Base-by-base conservation (phyloP, 1,284 basidiomycete genomes). In the Meripilus lineatus region DNA sequence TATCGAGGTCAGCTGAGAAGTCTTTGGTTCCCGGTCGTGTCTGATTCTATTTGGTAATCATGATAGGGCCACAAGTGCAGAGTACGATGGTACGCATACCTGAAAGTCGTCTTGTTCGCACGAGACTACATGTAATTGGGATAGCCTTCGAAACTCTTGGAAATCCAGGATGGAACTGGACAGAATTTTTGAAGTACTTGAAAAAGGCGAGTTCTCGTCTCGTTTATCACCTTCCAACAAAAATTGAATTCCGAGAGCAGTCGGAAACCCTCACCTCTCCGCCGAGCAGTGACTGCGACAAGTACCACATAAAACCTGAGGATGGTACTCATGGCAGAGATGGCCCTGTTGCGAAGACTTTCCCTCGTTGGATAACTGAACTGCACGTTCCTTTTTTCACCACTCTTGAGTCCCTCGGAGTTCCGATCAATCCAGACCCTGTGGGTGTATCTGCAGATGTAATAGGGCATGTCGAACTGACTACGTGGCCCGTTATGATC, bases 131-230 rank as follows among this genome's bases (percentile, higher is more conserved):
- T n/a, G n/a, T n/a, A n/a, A n/a, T n/a, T n/a, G n/a, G 14, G 21
- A 25, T 15, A 41, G 40, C 21, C 15, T 41, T 22, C 17, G 28
- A 25, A 8, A 18, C 17, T 5, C 21, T 45, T 14, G 43, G 43
- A 11, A 45, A 45, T 17, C 37, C 43, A n/a, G 43, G 43, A 20
- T 45, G 43, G 43, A 45, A 32, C 17, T 45, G 37, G 14, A 21
- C 24, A 5, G 23, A 45, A 14, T 17, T 34, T n/a, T 26, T 38
- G 25, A 18, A 14, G 6, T 45, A 38, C 30, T 32, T 45, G 43
- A 45, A 45, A 38, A 38, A 39, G 24, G 36, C 30, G 28, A 30
- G 28, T n/a, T n/a, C 7, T 17, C 28, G 28, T 8, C n/a, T 30
- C 28, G 28, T 30, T 30, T 30, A 10, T n/a, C 28, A 8, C 8